phyloP scores from a whole-genome alignment of 1,284 basidiomycete genomes.

The Ganoderma multipileum region DNA sequence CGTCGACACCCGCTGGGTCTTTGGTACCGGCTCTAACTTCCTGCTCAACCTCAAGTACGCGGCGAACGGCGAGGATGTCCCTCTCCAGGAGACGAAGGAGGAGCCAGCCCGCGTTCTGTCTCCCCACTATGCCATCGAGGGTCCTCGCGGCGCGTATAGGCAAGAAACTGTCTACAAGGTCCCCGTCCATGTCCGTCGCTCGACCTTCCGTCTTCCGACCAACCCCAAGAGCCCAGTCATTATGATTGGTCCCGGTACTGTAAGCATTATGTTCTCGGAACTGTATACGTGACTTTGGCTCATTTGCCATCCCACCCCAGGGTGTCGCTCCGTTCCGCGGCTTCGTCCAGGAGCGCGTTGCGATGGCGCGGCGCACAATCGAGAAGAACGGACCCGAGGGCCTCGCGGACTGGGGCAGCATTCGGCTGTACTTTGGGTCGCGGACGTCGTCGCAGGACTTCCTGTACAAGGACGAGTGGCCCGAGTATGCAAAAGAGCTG shows the following conservation, averaged over 20 bases:
- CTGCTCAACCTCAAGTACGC: slow-evolving; percentile 90
- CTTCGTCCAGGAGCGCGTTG: slow-evolving; percentile 97
- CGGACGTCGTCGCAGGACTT: slow-evolving; percentile 89
- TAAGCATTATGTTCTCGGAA: slow-evolving; percentile 50
- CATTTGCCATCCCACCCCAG: slow-evolving; percentile 45
- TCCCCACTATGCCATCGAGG: slow-evolving; percentile 87
- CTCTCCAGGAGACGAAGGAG: slow-evolving; percentile 47
- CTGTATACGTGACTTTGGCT: slow-evolving; percentile 17
- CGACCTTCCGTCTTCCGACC: slow-evolving; percentile 96
- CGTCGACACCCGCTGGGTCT: slow-evolving; percentile 69
- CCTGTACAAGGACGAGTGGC: slow-evolving; percentile 96
- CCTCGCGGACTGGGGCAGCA: slow-evolving; percentile 93
- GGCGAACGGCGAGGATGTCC: slow-evolving; percentile 61
- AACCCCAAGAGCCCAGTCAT: slow-evolving; percentile 98
- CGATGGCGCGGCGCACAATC: slow-evolving; percentile 90
- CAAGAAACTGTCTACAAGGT: slow-evolving; percentile 78
- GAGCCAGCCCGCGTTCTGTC: slow-evolving; percentile 48
- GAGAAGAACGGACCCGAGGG: slow-evolving; percentile 94
- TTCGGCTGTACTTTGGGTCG: slow-evolving; percentile 97
- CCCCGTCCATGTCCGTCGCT: slow-evolving; percentile 94
- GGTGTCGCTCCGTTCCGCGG: slow-evolving; percentile 99
- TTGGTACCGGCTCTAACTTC: slow-evolving; percentile 92
- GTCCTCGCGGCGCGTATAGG: slow-evolving; percentile 88
- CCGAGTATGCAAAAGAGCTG: slow-evolving; percentile 85
- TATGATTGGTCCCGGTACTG: slow-evolving; percentile 98